Conservation (phyloP, 192 early-diverging fungal species). For the Obelidium mucronatum region DNA sequence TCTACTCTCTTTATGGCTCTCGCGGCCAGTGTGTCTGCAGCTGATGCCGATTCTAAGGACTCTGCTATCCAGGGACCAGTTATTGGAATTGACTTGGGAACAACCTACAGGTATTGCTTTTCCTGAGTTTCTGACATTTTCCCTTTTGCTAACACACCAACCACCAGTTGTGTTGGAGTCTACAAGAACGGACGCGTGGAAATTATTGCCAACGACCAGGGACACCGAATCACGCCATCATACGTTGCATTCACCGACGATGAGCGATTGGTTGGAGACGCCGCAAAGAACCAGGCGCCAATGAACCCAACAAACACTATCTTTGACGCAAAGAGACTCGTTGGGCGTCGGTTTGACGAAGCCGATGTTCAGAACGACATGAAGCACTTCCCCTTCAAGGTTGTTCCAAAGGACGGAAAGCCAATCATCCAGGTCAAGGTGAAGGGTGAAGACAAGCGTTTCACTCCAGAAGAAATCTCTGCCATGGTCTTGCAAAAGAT, state of each 20-base stretch:
- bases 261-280: conserved; percentile 92
- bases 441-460: conserved; percentile 86
- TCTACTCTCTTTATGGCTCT: conserved; percentile 15
- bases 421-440: conserved; percentile 83
- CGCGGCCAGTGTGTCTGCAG: conserved; percentile 19
- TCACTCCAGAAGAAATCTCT: conserved; percentile 96
- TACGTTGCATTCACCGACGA: conserved; percentile 93
- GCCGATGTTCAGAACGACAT: conserved; percentile 91
- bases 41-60: conserved; percentile 20
- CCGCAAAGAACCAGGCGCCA: conserved; percentile 94
- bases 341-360: conserved; percentile 90
- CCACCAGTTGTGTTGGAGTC: conserved; percentile 71
- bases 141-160: not conserved
- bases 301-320: conserved; percentile 91
- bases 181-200: conserved; percentile 95
- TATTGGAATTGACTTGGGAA: conserved; percentile 96
- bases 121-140: not conserved
- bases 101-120: conserved; percentile 63
- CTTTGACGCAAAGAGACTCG: conserved; percentile 92
- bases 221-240: conserved; percentile 93
- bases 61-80: conserved; percentile 52
- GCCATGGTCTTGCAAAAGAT: conserved; percentile 96
- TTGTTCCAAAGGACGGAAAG: conserved; percentile 81
- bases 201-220: conserved; percentile 98
- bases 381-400: conserved; percentile 95